Evolutionary conservation across 768 basidiomycete genomes (phyloP).

Genomic region (Pisolithus microcarpus): DNA sequence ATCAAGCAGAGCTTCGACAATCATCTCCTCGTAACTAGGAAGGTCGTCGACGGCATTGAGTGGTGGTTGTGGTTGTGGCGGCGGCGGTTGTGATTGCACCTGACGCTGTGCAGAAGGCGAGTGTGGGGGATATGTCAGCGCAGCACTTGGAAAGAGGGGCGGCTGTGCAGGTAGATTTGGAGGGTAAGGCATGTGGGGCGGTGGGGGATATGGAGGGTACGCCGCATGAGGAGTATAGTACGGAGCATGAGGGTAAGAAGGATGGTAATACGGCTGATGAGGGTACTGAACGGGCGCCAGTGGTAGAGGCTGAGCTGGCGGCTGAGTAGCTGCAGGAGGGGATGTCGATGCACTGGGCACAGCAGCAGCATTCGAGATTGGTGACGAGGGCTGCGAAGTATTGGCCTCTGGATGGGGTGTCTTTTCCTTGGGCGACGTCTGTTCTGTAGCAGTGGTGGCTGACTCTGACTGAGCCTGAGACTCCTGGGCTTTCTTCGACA

Average conservation of each 20-base stretch:
- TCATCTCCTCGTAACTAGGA: constrained; percentile 90
- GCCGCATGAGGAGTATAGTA: constrained; percentile 46
- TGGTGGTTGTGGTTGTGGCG: constrained; percentile 8
- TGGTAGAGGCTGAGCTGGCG: constrained; percentile 13
- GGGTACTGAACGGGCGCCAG: constrained; percentile 34
- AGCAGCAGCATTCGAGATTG: constrained; percentile 20
- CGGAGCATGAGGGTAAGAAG: constrained; percentile 59
- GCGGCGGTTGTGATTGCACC: constrained; percentile 2
- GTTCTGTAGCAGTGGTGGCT: constrained; percentile 9
- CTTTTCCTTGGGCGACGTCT: constrained; percentile 11
- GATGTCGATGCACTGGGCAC: constrained; percentile 13
- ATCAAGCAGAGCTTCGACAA: constrained; percentile 68
- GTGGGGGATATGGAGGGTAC: constrained; percentile 25
- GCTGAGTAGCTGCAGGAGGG: constrained; percentile 13
- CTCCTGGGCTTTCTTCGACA: constrained; percentile 20
- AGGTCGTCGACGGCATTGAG: constrained; percentile 41
- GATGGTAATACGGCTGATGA: constrained; percentile 49
- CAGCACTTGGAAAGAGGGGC: constrained; percentile 30
- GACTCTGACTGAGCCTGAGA: constrained; percentile 13
- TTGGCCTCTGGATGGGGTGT: constrained; percentile 12
- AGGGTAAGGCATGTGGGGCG: constrained; percentile 25
- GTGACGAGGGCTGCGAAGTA: constrained; percentile 12
- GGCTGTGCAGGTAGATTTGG: constrained; percentile 23
- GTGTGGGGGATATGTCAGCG: constrained; percentile 29
- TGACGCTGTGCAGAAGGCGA: constrained; percentile 21